Evolutionary conservation across 2,329 filamentous ascomycete genomes (phyloP).

Genomic region (Plenodomus tracheiphilus): DNA sequence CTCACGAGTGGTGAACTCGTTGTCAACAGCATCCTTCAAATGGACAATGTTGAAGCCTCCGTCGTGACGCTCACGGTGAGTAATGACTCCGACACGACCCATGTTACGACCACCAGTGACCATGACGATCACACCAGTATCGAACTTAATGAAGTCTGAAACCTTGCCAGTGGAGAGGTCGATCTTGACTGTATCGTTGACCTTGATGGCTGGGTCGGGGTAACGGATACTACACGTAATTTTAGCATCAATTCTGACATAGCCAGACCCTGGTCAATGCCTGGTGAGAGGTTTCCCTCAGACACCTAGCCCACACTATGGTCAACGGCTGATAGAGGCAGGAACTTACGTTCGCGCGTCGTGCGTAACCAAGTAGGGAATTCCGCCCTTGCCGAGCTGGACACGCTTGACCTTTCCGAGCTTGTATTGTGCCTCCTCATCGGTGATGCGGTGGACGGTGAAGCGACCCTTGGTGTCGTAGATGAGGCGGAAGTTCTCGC

Average conservation of each 20-base stretch:
- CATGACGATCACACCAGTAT: conserved; percentile 98
- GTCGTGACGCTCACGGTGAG: conserved; percentile 99
- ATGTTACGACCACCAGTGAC: conserved; percentile 99
- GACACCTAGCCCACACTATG: conserved; percentile 46
- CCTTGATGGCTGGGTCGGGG: conserved; percentile 97
- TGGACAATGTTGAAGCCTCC: conserved; percentile 99
- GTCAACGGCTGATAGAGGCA: conserved; percentile 99
- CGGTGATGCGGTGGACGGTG: conserved; percentile 99
- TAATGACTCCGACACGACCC: conserved; percentile 99
- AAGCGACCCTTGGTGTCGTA: conserved; percentile 99
- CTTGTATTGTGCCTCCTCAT: conserved; percentile 99
- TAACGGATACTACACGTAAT: conserved; percentile 82
- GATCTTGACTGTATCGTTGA: conserved; percentile 99
- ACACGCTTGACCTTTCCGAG: conserved; percentile 99
- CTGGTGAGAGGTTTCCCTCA: conserved; percentile 67
- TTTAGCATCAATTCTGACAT: conserved; percentile 51
- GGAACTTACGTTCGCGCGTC: conserved; percentile 99
- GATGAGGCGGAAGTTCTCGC: conserved; percentile 99
- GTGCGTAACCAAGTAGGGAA: conserved; percentile 99
- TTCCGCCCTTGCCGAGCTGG: conserved; percentile 98
- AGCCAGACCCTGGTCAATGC: conserved; percentile 98
- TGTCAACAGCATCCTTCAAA: conserved; percentile 99
- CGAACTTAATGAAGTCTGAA: conserved; percentile 96
- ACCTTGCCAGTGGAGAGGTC: conserved; percentile 97
- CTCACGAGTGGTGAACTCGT: conserved; percentile 99